Evolutionary conservation across 2,329 filamentous ascomycete genomes (phyloP).

Genomic region (Pseudocercospora fijiensis): DNA sequence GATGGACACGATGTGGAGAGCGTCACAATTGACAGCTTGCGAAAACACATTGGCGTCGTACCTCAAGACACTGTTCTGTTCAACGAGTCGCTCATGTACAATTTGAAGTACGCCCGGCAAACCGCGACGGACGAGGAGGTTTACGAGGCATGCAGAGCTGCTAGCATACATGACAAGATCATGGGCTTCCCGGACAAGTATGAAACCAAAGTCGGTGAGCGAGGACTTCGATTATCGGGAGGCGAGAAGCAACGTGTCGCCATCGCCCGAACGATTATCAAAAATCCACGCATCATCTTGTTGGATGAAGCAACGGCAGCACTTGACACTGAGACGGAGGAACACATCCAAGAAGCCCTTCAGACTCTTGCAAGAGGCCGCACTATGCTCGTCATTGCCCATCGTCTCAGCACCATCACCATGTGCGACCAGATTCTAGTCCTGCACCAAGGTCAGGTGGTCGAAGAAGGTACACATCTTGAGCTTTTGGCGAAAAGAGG

Average conservation of each 20-base stretch:
- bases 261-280: conserved; percentile 88
- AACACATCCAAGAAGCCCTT: conserved; percentile 86
- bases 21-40: conserved; percentile 88
- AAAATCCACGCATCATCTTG: conserved; percentile 87
- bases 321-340: conserved; percentile 86
- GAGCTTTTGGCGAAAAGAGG: conserved; percentile 50
- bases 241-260: conserved; percentile 93
- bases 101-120: conserved; percentile 84
- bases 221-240: conserved; percentile 80
- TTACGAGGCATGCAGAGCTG: conserved; percentile 76
- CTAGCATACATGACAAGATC: conserved; percentile 91
- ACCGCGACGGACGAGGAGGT: conserved; percentile 77
- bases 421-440: conserved; percentile 58
- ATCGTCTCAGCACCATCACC: conserved; percentile 58
- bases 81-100: conserved; percentile 94
- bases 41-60: conserved; percentile 88
- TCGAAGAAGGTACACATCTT: conserved; percentile 53
- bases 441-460: conserved; percentile 53
- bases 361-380: conserved; percentile 78
- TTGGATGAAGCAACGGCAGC: conserved; percentile 91
- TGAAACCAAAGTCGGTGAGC: conserved; percentile 85
- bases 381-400: conserved; percentile 93
- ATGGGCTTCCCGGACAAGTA: conserved; percentile 85
- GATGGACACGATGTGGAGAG: conserved; percentile 77
- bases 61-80: conserved; percentile 95